Percentiles rank a stretch among this genome's conserved stretches.
phyloP scores from a whole-genome alignment of 768 basidiomycete genomes.

The Boletus vermiculosoides region DNA sequence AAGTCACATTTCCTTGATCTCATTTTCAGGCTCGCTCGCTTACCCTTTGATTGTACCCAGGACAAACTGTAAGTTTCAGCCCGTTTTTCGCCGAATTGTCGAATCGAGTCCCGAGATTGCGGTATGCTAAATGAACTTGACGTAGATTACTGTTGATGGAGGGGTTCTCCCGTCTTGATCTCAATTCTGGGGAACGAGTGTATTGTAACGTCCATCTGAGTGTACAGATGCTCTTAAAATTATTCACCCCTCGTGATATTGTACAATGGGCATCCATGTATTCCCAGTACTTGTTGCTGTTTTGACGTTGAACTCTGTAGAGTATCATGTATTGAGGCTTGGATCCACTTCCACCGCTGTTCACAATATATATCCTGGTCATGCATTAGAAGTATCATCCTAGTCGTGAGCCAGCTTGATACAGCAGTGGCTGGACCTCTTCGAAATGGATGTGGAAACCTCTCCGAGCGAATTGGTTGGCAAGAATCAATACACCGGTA shows the following conservation, averaged over 20 bases:
- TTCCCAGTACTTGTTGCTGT: background rate
- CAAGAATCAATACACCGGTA: too few species aligned
- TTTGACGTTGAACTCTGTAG: background rate
- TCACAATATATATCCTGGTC: background rate
- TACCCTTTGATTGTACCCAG: background rate
- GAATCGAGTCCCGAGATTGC: background rate
- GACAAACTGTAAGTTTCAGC: slow-evolving; percentile 10
- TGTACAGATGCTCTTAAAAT: too few species aligned
- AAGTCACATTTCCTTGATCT: background rate
- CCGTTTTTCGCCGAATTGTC: background rate
- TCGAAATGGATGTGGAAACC: too few species aligned
- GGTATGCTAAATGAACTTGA: background rate
- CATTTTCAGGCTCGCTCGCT: background rate
- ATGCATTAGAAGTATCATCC: too few species aligned
- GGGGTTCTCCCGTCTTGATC: background rate
- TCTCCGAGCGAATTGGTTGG: too few species aligned
- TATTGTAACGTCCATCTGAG: too few species aligned
- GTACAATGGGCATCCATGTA: too few species aligned
- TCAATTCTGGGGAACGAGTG: too few species aligned
- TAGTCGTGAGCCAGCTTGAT: too few species aligned
- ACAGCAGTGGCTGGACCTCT: too few species aligned
- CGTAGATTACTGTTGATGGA: slow-evolving; percentile 9
- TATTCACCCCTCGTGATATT: too few species aligned
- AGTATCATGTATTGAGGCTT: background rate
- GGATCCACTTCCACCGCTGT: background rate